phyloP scores from a whole-genome alignment of 2,329 filamentous ascomycete genomes.

The Claviceps purpurea region DNA sequence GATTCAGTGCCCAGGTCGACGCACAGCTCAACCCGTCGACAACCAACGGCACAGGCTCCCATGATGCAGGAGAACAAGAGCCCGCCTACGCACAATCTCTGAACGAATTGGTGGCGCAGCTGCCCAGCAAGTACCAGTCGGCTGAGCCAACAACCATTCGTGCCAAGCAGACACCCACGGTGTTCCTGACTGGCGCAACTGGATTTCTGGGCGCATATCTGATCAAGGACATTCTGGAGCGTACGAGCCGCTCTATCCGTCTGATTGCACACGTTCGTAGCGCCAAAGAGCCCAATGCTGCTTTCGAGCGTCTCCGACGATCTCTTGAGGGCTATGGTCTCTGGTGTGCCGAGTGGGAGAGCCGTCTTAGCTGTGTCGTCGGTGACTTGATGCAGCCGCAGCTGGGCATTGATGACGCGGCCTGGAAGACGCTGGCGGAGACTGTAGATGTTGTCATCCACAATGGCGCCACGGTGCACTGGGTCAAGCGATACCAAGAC shows the following conservation, averaged over 20 bases:
- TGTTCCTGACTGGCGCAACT: slow-evolving; percentile 75
- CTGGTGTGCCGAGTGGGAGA: slow-evolving; percentile 58
- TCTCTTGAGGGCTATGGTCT: slow-evolving; percentile 66
- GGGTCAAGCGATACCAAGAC: slow-evolving; percentile 65
- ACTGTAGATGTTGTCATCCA: slow-evolving; percentile 64
- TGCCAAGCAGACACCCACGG: slow-evolving; percentile 28
- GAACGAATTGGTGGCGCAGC: slow-evolving; percentile 31
- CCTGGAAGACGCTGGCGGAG: slow-evolving; percentile 52
- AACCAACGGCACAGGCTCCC: slow-evolving; percentile 10
- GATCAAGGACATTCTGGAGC: slow-evolving; percentile 56
- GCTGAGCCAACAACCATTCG: slow-evolving; percentile 22
- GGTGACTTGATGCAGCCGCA: slow-evolving; percentile 62
- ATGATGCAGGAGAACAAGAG: slow-evolving; percentile 28
- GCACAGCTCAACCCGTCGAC: slow-evolving; percentile 9
- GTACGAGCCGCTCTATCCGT: slow-evolving; percentile 5
- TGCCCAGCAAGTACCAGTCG: slow-evolving; percentile 28
- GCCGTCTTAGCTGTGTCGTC: slow-evolving; percentile 51
- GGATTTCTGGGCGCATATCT: slow-evolving; percentile 72
- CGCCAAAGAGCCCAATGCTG: slow-evolving; percentile 46
- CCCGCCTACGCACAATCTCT: slow-evolving; percentile 40
- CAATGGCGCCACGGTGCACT: slow-evolving; percentile 73
- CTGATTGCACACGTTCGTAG: slow-evolving; percentile 63
- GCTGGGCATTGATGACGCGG: slow-evolving; percentile 54
- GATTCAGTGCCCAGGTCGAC: slow-evolving; percentile 18
- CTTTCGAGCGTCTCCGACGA: slow-evolving; percentile 48